Evolutionary conservation across 306 rosid species (phyloP).

Genomic region (Rubus idaeus): DNA sequence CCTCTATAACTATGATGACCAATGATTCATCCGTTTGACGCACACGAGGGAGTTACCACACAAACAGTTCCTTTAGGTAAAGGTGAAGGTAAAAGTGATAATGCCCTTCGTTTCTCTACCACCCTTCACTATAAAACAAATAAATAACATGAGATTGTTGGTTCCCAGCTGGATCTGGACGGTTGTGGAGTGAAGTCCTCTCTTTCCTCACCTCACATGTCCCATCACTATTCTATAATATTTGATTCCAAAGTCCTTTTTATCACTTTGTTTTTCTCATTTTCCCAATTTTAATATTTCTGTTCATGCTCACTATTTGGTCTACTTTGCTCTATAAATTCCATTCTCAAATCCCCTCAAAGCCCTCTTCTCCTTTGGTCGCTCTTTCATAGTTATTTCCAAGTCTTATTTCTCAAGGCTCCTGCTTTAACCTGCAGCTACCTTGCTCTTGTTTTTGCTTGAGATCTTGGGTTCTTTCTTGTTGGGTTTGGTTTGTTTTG

Average conservation of each 20-base stretch:
- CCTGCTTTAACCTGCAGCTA: not conserved
- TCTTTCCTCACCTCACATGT: slow-evolving; percentile 25
- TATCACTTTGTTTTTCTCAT: not conserved
- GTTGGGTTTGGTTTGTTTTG: not conserved
- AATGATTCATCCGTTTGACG: too few species aligned
- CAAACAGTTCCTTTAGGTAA: too few species aligned
- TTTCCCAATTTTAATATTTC: not conserved
- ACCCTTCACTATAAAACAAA: not conserved
- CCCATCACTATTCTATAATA: slow-evolving; percentile 26
- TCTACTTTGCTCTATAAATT: slow-evolving; percentile 56
- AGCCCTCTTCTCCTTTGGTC: slow-evolving; percentile 40
- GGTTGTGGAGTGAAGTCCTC: slow-evolving; percentile 28
- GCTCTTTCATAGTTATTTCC: not conserved
- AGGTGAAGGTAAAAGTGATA: too few species aligned
- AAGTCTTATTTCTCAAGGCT: not conserved
- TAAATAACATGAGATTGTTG: slow-evolving; percentile 34
- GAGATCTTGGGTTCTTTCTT: not conserved
- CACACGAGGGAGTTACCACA: not conserved
- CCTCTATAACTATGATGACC: too few species aligned
- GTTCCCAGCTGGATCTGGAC: slow-evolving; percentile 69
- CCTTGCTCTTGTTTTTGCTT: slow-evolving; percentile 21
- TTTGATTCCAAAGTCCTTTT: slow-evolving; percentile 32
- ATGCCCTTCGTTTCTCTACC: not conserved
- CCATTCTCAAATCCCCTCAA: not conserved
- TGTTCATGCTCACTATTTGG: slow-evolving; percentile 26